Conservation (phyloP, 2,329 filamentous ascomycete species). For the Fusarium miscanthi region DNA sequence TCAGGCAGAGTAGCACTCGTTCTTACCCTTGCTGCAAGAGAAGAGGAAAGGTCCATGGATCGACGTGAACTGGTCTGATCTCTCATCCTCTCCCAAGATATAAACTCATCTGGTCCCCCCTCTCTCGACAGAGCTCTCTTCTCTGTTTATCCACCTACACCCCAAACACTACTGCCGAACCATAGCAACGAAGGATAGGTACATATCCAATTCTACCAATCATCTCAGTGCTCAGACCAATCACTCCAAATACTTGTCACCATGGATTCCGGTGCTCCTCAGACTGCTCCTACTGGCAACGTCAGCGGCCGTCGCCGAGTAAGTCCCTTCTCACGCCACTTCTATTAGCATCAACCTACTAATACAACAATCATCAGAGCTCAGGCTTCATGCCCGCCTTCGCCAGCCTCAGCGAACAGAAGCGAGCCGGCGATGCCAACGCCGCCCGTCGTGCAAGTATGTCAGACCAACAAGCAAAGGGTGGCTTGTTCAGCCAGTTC, state of each 20-base stretch:
- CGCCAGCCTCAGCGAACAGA: slow-evolving; percentile 62
- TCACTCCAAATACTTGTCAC: slow-evolving; percentile 8
- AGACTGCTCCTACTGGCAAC: slow-evolving; percentile 30
- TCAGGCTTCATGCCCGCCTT: slow-evolving; percentile 61
- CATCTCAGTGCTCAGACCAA: background rate
- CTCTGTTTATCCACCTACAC: background rate
- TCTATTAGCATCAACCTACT: background rate
- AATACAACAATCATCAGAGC: slow-evolving; percentile 47
- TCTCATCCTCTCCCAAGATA: slow-evolving; percentile 18
- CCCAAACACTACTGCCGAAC: background rate
- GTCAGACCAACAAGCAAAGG: slow-evolving; percentile 61
- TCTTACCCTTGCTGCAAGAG: slow-evolving; percentile 16
- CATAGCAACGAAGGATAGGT: background rate
- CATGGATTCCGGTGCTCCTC: slow-evolving; percentile 48
- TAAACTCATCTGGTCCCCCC: slow-evolving; percentile 21
- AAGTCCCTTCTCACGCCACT: background rate
- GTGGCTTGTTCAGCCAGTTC: slow-evolving; percentile 64
- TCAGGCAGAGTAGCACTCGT: slow-evolving; percentile 5
- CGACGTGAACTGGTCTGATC: slow-evolving; percentile 24
- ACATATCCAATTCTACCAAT: background rate
- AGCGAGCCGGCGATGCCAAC: slow-evolving; percentile 59
- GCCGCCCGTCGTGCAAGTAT: slow-evolving; percentile 65
- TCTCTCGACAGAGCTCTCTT: background rate
- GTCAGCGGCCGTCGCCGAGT: slow-evolving; percentile 48
- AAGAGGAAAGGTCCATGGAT: slow-evolving; percentile 10